phyloP scores from a whole-genome alignment of 2,329 filamentous ascomycete species.

The Leptoxyphium fumago region DNA sequence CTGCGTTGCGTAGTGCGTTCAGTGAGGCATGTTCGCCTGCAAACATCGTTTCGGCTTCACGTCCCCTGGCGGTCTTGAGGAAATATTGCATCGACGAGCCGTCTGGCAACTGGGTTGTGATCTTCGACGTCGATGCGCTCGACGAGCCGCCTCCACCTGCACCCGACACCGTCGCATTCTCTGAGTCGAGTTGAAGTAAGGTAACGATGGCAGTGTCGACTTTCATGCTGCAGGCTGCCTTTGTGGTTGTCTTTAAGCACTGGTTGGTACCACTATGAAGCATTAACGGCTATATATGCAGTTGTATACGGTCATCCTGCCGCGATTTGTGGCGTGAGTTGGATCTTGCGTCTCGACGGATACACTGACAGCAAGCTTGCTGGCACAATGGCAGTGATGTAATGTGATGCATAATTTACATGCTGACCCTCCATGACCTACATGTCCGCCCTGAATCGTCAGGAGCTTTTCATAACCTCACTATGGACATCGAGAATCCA shows the following conservation, averaged over 20 bases:
- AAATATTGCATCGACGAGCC: slow-evolving; percentile 46
- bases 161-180: slow-evolving; percentile 39
- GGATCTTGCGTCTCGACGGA: too few relatives aligned
- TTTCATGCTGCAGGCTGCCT: slow-evolving; percentile 23
- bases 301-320: too few relatives aligned
- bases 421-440: too few relatives aligned
- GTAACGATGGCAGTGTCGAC: slow-evolving; percentile 49
- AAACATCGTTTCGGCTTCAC: slow-evolving; percentile 54
- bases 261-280: neutral
- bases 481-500: too few relatives aligned
- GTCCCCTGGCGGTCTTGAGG: slow-evolving; percentile 53
- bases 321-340: too few relatives aligned
- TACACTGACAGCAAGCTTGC: too few relatives aligned
- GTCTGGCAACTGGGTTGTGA: slow-evolving; percentile 31
- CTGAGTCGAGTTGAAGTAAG: slow-evolving; percentile 44
- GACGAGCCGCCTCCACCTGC: slow-evolving; percentile 54
- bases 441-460: too few relatives aligned
- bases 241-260: neutral
- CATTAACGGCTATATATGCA: too few relatives aligned
- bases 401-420: too few relatives aligned
- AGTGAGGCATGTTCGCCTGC: slow-evolving; percentile 68
- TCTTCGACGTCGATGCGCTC: slow-evolving; percentile 49
- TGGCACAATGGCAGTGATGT: too few relatives aligned
- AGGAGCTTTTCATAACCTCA: too few relatives aligned
- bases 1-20: slow-evolving; percentile 58